Base-by-base conservation (phyloP, 2,329 filamentous ascomycete species). In the Fusarium sp. region DNA sequence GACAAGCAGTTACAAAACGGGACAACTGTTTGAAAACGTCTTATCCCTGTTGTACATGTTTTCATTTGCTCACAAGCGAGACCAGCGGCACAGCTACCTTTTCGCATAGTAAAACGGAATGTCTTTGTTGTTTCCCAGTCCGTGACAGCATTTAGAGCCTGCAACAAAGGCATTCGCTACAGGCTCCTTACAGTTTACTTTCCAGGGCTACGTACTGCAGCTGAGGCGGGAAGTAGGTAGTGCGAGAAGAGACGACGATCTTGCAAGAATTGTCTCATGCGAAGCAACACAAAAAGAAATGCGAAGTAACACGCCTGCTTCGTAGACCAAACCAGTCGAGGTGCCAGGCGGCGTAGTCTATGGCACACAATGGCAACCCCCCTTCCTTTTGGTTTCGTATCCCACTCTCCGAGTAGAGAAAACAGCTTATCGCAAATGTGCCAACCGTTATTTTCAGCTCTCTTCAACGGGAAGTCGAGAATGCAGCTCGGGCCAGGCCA, bases 391-490 rank as follows among this genome's bases (percentile, higher is more conserved):
- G 29, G 16, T 20, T 51, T 34, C 47, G 22, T 51, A 38, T 24
- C 24, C 34, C 24, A 34, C n/a, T 43, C 24, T 20, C 8, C 15
- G 18, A n/a, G 9, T 15, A 53, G 50, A 42, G 34, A 50, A 14
- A 67, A 46, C 34, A 66, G 40, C 52, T 43, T 27, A 42, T 60
- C 25, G 47, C 34, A 38, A 38, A n/a, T 47, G 27, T 30, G 43
- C 62, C 43, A 44, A 42, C 27, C 42, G 27, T 45, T 51, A n/a
- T 42, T 44, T 61, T 29, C 42, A 69, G 66, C 43, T 40, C 46
- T 63, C 45, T 59, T 45, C 32, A 34, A 29, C 45, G 24, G 57
- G 32, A 22, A 22, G 32, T 45, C 38, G 8, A 40, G 32, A 44
- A 49, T 34, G 25, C 47, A 51, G 30, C 44, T 66, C 40, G 16